These are phyloP conservation scores for Pseudonitzschia pungens DNA, from an alignment of 108 stramenopile genomes.

Conservation along the genomic window DNA sequence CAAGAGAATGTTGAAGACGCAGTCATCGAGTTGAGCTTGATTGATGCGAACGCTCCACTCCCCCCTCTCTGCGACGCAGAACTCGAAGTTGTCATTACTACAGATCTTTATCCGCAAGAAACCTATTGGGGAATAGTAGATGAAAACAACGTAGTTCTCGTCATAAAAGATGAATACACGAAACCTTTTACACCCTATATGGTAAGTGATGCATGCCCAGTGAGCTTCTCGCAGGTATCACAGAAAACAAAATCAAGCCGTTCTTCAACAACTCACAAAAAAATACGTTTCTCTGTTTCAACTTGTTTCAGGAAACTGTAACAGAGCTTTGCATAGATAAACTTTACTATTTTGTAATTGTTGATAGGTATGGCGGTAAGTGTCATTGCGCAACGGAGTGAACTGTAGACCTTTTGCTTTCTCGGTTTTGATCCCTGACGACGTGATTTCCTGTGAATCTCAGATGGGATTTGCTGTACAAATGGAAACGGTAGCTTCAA, in stretches of 20 bases:
- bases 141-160: neutral
- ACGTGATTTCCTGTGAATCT: neutral
- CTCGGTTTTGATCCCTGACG: neutral
- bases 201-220: neutral
- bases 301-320: neutral
- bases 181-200: neutral
- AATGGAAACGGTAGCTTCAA: neutral
- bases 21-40: neutral
- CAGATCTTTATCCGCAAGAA: neutral
- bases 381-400: neutral
- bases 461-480: neutral
- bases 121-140: neutral
- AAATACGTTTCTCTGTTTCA: neutral
- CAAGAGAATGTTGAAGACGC: neutral
- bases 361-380: neutral
- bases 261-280: no score
- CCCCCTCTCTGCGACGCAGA: neutral
- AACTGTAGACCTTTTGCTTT: no score
- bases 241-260: no score
- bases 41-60: neutral
- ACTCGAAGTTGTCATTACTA: neutral
- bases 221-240: no score
- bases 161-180: neutral
- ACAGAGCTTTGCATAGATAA: neutral
- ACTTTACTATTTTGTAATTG: neutral